Percentiles rank a stretch among this genome's conserved stretches.
Conservation (phyloP, 495 filamentous ascomycete genomes). For the Oleoguttula mirabilis region DNA sequence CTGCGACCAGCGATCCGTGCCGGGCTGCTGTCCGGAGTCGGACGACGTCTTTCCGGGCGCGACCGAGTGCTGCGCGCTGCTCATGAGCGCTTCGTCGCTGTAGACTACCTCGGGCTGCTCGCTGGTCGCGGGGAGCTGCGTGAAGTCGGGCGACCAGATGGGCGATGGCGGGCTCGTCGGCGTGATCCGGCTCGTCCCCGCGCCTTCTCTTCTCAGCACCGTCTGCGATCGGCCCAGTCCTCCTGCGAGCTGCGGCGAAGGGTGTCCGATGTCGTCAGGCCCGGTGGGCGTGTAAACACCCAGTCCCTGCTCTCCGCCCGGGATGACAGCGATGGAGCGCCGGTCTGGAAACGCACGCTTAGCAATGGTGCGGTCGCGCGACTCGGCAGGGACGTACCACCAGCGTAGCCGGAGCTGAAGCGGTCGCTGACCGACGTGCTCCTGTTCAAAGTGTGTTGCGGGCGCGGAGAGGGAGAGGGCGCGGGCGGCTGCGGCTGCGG, state of each 20-base stretch:
- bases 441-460: slow-evolving; percentile 3
- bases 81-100: slow-evolving; percentile 7
- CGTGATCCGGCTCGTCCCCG: neutral
- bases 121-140: slow-evolving; percentile 9
- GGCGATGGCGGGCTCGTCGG: slow-evolving; percentile 4
- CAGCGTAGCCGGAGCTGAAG: slow-evolving; percentile 10
- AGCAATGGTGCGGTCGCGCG: neutral
- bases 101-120: slow-evolving; percentile 7
- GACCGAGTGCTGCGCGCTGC: slow-evolving; percentile 3
- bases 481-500: slow-evolving; percentile 3
- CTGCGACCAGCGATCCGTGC: slow-evolving; percentile 17
- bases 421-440: slow-evolving; percentile 13
- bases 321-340: slow-evolving; percentile 15
- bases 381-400: slow-evolving; percentile 5
- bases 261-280: slow-evolving; percentile 4
- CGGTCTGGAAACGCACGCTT: slow-evolving; percentile 7
- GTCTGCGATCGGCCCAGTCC: slow-evolving; percentile 14
- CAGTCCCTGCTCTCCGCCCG: slow-evolving; percentile 1
- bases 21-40: slow-evolving; percentile 12
- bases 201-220: slow-evolving; percentile 13
- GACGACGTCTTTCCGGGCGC: slow-evolving; percentile 14
- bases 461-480: slow-evolving; percentile 3
- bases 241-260: slow-evolving; percentile 5
- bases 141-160: slow-evolving; percentile 13
- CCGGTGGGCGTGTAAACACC: neutral